phyloP scores from a whole-genome alignment of 371 early-diverging fungal species.

The Catenaria anguillulae region DNA sequence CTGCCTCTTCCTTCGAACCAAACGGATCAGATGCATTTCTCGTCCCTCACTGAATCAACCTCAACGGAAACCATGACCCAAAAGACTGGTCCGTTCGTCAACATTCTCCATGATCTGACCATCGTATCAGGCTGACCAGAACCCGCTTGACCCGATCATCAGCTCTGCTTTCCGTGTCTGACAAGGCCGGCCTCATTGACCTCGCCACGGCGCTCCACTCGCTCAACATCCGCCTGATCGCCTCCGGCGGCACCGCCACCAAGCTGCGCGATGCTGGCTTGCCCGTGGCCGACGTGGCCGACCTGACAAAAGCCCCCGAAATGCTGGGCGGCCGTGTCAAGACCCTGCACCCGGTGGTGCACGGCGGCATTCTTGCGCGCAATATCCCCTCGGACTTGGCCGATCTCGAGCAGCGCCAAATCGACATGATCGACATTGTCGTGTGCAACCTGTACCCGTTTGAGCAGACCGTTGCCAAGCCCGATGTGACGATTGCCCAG shows the following conservation, averaged over 20 bases:
- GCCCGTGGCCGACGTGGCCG: conserved; percentile 87
- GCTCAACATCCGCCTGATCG: conserved; percentile 66
- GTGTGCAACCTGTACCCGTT: conserved; percentile 97
- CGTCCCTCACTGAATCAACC: too few species aligned
- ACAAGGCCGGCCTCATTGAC: conserved; percentile 85
- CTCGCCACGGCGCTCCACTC: conserved; percentile 67
- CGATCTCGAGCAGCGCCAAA: conserved; percentile 75
- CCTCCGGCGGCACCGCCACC: conserved; percentile 91
- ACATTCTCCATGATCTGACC: too few species aligned
- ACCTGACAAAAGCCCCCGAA: conserved; percentile 92
- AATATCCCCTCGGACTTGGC: conserved; percentile 67
- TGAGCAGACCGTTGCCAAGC: conserved; percentile 78
- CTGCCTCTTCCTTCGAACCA: too few species aligned
- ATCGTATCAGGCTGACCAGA: too few species aligned
- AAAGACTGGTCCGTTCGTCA: too few species aligned
- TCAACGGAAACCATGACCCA: too few species aligned
- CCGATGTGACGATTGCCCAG: conserved; percentile 74
- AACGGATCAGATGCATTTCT: too few species aligned
- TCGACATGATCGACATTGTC: conserved; percentile 82
- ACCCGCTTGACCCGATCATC: too few species aligned
- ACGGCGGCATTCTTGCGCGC: conserved; percentile 92
- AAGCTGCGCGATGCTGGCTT: conserved; percentile 74
- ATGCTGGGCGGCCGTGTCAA: conserved; percentile 98
- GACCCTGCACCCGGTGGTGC: conserved; percentile 95
- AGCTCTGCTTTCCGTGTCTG: conserved; percentile 92